Conservation (phyloP, 2,329 filamentous ascomycete genomes). For the Zymoseptoria crescenta region DNA sequence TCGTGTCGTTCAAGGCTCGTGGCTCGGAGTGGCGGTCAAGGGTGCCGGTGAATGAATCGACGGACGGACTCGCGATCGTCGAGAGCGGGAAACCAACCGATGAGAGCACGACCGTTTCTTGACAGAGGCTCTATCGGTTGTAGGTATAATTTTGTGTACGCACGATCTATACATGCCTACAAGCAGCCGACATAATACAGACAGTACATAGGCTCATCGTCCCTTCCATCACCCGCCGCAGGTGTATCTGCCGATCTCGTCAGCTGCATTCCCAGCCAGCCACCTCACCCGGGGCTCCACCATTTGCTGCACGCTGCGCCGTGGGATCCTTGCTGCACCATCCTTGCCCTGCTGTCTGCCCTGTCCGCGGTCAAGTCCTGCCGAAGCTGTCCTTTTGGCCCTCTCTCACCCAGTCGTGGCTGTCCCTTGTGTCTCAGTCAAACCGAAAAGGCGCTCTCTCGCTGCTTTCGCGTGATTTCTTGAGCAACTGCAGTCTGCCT, state of each 20-base stretch:
- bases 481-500: constrained; percentile 15
- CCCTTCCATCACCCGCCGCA: neutral
- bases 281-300: constrained; percentile 8
- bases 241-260: neutral
- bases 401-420: constrained; percentile 4
- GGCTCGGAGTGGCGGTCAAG: constrained; percentile 1
- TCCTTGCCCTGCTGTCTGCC: constrained; percentile 9
- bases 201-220: neutral
- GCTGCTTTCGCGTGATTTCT: constrained; percentile 14
- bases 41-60: neutral
- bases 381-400: neutral
- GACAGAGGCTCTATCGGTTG: neutral
- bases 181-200: neutral
- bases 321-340: constrained; percentile 9
- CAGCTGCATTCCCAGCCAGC: neutral
- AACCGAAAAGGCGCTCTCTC: constrained; percentile 12
- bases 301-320: constrained; percentile 13
- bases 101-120: neutral
- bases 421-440: constrained; percentile 14
- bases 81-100: neutral
- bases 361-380: neutral
- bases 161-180: neutral
- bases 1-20: neutral
- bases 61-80: neutral
- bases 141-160: neutral